These are phyloP conservation scores for Psilocybe tampanensis DNA, from an alignment of 768 basidiomycete genomes.

Conservation along the genomic window DNA sequence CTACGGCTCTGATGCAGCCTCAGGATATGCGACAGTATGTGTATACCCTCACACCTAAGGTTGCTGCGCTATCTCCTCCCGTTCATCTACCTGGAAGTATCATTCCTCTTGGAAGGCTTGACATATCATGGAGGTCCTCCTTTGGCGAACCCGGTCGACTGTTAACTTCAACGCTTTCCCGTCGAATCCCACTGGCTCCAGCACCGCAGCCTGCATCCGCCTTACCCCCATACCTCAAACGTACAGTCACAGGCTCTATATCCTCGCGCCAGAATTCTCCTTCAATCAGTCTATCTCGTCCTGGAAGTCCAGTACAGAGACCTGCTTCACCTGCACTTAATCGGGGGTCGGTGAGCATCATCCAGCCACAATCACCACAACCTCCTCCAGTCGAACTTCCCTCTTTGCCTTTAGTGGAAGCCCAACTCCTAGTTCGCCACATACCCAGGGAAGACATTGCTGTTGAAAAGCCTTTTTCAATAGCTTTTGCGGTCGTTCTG, in stretches of 20 bases:
- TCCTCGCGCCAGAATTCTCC: conserved; percentile 64
- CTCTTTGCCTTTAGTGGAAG: conserved; percentile 47
- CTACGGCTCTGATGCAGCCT: conserved; percentile 75
- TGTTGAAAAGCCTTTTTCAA: conserved; percentile 61
- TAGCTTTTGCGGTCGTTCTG: conserved; percentile 55
- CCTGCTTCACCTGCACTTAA: conserved; percentile 48
- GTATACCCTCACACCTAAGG: conserved; percentile 70
- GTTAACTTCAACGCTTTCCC: conserved; percentile 86
- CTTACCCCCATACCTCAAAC: conserved; percentile 76
- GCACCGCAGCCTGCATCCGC: conserved; percentile 64
- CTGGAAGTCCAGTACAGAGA: conserved; percentile 48
- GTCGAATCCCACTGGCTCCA: conserved; percentile 66
- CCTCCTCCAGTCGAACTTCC: conserved; percentile 23
- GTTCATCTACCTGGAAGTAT: conserved; percentile 66
- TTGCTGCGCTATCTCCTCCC: conserved; percentile 44
- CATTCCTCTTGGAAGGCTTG: conserved; percentile 82
- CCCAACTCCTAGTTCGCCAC: conserved; percentile 56
- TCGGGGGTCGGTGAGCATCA: conserved; percentile 41
- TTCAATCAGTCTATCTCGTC: conserved; percentile 43
- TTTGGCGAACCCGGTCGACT: conserved; percentile 87
- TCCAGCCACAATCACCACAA: conserved; percentile 36
- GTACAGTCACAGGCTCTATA: conserved; percentile 38
- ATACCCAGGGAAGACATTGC: conserved; percentile 45
- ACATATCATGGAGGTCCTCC: conserved; percentile 86
- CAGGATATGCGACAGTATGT: conserved; percentile 88